These are phyloP conservation scores for Lavandula angustifolia DNA, from an alignment of 257 asterid genomes.

Conservation along the genomic window DNA sequence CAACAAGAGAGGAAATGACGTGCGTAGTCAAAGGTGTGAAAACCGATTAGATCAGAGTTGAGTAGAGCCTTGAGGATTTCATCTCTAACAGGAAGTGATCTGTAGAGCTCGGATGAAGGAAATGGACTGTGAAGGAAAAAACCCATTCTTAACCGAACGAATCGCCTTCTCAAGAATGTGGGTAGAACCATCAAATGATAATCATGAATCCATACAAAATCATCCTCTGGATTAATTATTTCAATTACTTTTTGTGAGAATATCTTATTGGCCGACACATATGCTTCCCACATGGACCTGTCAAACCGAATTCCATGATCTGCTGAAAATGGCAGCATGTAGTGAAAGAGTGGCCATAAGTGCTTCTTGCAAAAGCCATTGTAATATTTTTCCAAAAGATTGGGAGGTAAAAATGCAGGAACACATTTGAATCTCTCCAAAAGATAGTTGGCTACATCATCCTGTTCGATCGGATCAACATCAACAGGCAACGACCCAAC, in stretches of 20 bases:
- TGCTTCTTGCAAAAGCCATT: slow-evolving; percentile 84
- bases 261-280: slow-evolving; percentile 74
- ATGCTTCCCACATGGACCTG: slow-evolving; percentile 86
- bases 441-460: slow-evolving; percentile 69
- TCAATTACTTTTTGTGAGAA: slow-evolving; percentile 83
- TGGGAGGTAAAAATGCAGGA: slow-evolving; percentile 76
- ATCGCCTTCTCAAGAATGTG: slow-evolving; percentile 80
- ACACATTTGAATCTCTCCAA: slow-evolving; percentile 76
- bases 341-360: slow-evolving; percentile 85
- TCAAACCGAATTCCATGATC: slow-evolving; percentile 82
- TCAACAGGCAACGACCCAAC: slow-evolving; percentile 55
- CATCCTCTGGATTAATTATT: slow-evolving; percentile 87
- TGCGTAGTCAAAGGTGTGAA: slow-evolving; percentile 93
- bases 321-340: slow-evolving; percentile 80
- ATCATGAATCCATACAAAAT: slow-evolving; percentile 88
- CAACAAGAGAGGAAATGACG: slow-evolving; percentile 92
- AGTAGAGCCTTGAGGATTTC: slow-evolving; percentile 88
- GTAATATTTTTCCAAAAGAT: slow-evolving; percentile 61
- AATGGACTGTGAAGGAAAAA: slow-evolving; percentile 93
- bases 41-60: slow-evolving; percentile 83
- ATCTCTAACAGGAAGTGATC: slow-evolving; percentile 90
- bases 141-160: slow-evolving; percentile 75
- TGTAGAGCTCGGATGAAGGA: slow-evolving; percentile 87
- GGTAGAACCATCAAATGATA: slow-evolving; percentile 92
- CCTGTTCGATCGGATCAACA: slow-evolving; percentile 61